Percentiles rank a stretch among this genome's conserved stretches.
Evolutionary conservation across 495 filamentous ascomycete genomes (phyloP).

Genomic region (Glonium stellatum): DNA sequence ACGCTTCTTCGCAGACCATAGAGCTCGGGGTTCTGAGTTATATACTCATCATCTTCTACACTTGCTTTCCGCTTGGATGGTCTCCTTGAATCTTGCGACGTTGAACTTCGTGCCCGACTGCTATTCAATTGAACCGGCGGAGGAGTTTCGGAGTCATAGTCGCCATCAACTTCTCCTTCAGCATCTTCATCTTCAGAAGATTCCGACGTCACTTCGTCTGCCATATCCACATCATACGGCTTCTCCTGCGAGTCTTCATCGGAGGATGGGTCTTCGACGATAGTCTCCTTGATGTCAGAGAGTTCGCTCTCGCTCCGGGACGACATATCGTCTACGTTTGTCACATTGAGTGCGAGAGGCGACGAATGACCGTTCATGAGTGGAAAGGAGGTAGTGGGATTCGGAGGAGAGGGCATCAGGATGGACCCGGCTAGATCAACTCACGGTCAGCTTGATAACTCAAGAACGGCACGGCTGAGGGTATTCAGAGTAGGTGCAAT

Average conservation of each 20-base stretch:
- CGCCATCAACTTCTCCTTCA: conserved; percentile 71
- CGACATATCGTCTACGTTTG: conserved; percentile 37
- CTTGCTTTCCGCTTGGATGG: conserved; percentile 70
- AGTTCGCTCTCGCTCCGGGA: conserved; percentile 47
- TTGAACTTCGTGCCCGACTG: conserved; percentile 49
- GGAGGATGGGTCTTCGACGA: conserved; percentile 25
- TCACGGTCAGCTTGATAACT: conserved; percentile 33
- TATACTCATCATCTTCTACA: conserved; percentile 68
- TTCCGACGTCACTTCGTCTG: conserved; percentile 45
- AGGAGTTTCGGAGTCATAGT: conserved; percentile 64
- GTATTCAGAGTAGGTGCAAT: conserved; percentile 21
- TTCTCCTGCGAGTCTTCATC: conserved; percentile 18
- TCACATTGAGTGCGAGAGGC: conserved; percentile 37
- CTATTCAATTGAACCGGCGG: conserved; percentile 17
- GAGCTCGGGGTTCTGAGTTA: conserved; percentile 86
- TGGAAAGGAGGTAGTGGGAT: conserved; percentile 39
- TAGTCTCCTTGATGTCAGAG: conserved; percentile 34
- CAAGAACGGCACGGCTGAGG: conserved; percentile 23
- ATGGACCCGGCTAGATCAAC: conserved; percentile 34
- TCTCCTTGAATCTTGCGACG: conserved; percentile 57
- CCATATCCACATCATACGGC: conserved; percentile 32
- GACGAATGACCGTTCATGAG: conserved; percentile 44
- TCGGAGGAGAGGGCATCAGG: conserved; percentile 29
- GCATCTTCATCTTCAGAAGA: conserved; percentile 52
- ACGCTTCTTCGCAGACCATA: conserved; percentile 92